Base-by-base conservation (phyloP, 805 yeast genomes). In the Kodamaea jinghongensis region DNA sequence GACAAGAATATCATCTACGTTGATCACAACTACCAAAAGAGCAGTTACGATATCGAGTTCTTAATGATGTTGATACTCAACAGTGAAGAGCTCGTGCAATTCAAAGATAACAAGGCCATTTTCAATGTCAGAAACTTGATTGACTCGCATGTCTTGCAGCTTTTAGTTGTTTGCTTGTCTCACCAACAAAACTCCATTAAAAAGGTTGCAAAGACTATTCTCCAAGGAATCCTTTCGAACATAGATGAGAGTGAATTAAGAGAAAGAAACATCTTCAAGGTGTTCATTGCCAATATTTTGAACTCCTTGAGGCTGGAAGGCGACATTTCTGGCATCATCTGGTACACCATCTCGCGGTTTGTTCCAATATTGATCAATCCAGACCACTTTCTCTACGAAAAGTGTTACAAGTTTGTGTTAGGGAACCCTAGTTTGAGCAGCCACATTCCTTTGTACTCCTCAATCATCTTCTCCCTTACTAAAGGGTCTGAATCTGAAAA, bases 301-400 rank as follows among this genome's bases (percentile, higher is more conserved):
- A 57, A 61, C 49, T 67, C 76, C 0, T 37, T 70, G 14, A 44
- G 48, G 37, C 39, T 7, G 55, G 51, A 1, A 44, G 35, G 29
- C 7, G 15, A 32, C 1, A 34, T 74, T 4, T 51, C 79, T 0
- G 72, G 81, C 3, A 46, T 83, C 12, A 64, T 81, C n/a, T 75
- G 83, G 61, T 62, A 69, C 12, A 55, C 78, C 39, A 58, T 81
- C 28, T 74, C 87, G 1, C 71, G 75, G 37, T 55, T 88, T 28
- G 62, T 79, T 3, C 75, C 78, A 2, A 66, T 86, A 2, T 56
- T 86, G 42, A 57, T 70, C 4, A 78, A 81, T 45, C 96, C 97
- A 0, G 78, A 81, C 0, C 91, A 86, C 46, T 73, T 71, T 49
- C 57, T 91, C 14, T 86, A 83, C 58, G 96, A 89, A 46, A 78